Percentiles rank a stretch among this genome's conserved stretches.
Evolutionary conservation across 371 early-diverging fungal genomes (phyloP).

Genomic region (Antonospora locustae): DNA sequence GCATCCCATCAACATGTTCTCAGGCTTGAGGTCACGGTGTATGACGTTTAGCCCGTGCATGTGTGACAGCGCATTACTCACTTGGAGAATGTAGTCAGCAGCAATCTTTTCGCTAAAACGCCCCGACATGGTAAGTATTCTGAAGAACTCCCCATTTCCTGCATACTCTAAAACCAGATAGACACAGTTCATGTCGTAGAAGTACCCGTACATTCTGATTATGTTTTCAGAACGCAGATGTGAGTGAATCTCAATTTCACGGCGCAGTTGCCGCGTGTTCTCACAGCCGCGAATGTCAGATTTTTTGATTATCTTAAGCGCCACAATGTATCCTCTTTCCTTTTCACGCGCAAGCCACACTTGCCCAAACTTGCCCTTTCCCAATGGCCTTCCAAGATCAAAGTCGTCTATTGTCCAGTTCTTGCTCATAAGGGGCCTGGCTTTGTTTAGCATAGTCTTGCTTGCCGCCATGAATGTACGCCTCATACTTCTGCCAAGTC

Average conservation of each 20-base stretch:
- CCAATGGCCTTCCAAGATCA: constrained; percentile 76
- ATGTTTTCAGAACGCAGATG: constrained; percentile 79
- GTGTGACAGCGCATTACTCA: constrained; percentile 69
- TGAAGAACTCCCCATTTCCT: constrained; percentile 76
- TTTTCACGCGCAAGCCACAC: constrained; percentile 84
- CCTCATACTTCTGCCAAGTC: background rate
- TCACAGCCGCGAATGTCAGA: constrained; percentile 61
- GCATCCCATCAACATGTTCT: constrained; percentile 73
- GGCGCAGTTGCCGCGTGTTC: constrained; percentile 68
- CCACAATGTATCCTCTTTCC: constrained; percentile 65
- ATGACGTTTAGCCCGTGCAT: constrained; percentile 81
- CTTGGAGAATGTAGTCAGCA: constrained; percentile 71
- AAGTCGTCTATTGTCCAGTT: constrained; percentile 66
- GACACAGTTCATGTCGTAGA: constrained; percentile 74
- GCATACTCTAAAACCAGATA: constrained; percentile 89
- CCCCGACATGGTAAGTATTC: constrained; percentile 59
- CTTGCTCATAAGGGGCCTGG: constrained; percentile 1
- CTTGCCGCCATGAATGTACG: background rate
- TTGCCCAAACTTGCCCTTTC: constrained; percentile 87
- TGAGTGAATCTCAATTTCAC: constrained; percentile 89
- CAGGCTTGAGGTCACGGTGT: constrained; percentile 83
- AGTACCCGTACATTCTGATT: constrained; percentile 80
- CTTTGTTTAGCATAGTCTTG: background rate
- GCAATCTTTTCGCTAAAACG: constrained; percentile 64
- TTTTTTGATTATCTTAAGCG: constrained; percentile 79